A percentile compares a stretch with the other conserved stretches of the same genome.
phyloP scores from a whole-genome alignment of 352 stramenopile genomes.

The Pythium aristosporum region DNA sequence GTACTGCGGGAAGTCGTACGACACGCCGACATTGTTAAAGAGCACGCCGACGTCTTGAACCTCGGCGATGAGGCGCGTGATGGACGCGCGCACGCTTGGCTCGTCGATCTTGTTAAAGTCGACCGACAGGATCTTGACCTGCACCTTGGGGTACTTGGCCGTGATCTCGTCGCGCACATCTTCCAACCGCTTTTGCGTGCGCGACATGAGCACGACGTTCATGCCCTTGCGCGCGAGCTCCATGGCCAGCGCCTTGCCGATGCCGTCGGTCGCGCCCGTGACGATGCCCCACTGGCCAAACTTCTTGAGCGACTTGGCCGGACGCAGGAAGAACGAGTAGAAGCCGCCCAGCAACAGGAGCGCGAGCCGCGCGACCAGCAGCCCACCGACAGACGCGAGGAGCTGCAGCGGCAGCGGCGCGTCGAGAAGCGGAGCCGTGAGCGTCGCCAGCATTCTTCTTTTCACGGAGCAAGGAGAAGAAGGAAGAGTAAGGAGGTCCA shows the following conservation, averaged over 20 bases:
- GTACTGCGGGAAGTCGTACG: constrained; percentile 98
- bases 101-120: constrained; percentile 95
- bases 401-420: constrained; percentile 43
- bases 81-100: constrained; percentile 46
- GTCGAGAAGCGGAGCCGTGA: constrained; percentile 23
- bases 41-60: constrained; percentile 96
- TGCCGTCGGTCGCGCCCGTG: constrained; percentile 95
- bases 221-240: constrained; percentile 97
- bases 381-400: constrained; percentile 40
- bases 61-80: constrained; percentile 56
- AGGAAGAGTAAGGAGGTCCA: background rate
- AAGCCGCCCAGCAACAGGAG: constrained; percentile 49
- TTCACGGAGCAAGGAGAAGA: background rate
- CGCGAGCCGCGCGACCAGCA: constrained; percentile 52
- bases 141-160: constrained; percentile 87
- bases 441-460: constrained; percentile 14
- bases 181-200: constrained; percentile 95
- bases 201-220: constrained; percentile 97
- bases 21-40: constrained; percentile 99
- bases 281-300: constrained; percentile 98
- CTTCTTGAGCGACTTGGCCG: constrained; percentile 90
- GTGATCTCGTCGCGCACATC: constrained; percentile 93
- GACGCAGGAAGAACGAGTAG: constrained; percentile 92
- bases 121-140: constrained; percentile 88
- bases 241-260: constrained; percentile 90